Percentiles rank a stretch among this genome's conserved stretches.
Evolutionary conservation across 2,329 filamentous ascomycete genomes (phyloP).

Genomic region (Arachnopeziza araneosa): DNA sequence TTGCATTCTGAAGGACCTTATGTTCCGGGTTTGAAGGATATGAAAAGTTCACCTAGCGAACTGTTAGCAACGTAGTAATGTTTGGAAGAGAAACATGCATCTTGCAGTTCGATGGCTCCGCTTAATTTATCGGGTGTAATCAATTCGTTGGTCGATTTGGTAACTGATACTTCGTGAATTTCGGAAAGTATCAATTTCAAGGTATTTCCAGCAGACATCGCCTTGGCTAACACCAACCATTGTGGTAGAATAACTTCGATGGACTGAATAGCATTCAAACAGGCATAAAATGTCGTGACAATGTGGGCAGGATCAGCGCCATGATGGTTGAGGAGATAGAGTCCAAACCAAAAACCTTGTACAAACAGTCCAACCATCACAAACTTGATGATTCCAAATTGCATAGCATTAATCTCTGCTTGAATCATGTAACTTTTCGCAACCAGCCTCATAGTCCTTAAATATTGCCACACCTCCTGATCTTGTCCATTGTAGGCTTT

Average conservation of each 20-base stretch:
- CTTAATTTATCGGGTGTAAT: slow-evolving; percentile 41
- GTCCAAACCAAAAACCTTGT: slow-evolving; percentile 85
- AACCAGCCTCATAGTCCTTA: slow-evolving; percentile 48
- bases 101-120: slow-evolving; percentile 64
- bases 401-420: slow-evolving; percentile 61
- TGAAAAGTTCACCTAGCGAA: slow-evolving; percentile 65
- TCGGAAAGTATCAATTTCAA: slow-evolving; percentile 45
- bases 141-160: slow-evolving; percentile 29
- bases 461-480: slow-evolving; percentile 64
- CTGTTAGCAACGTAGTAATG: slow-evolving; percentile 2
- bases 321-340: slow-evolving; percentile 56
- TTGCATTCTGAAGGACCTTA: slow-evolving; percentile 53
- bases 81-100: slow-evolving; percentile 44
- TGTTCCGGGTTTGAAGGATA: slow-evolving; percentile 67
- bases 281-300: slow-evolving; percentile 80
- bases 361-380: slow-evolving; percentile 77
- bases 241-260: slow-evolving; percentile 71
- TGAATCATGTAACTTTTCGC: slow-evolving; percentile 61
- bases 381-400: slow-evolving; percentile 68
- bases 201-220: slow-evolving; percentile 64
- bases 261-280: slow-evolving; percentile 68
- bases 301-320: slow-evolving; percentile 58
- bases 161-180: slow-evolving; percentile 22
- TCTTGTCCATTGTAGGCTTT: slow-evolving; percentile 78
- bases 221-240: slow-evolving; percentile 72